Base-by-base conservation (phyloP, 2,329 filamentous ascomycete genomes). In the Colletotrichum chlorophyti region DNA sequence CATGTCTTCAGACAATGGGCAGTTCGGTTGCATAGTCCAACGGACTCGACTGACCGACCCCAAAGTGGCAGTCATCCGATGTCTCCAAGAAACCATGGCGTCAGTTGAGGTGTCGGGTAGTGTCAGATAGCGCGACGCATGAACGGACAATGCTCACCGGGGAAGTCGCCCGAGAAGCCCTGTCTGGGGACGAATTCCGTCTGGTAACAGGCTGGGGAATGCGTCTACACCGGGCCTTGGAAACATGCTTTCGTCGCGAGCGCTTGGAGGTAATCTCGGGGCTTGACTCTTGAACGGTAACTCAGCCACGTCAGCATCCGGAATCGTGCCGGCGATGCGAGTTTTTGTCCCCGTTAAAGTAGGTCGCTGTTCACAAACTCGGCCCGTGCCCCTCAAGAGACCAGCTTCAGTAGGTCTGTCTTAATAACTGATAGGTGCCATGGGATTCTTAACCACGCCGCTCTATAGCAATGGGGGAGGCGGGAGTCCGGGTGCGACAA, bases 291-390 rank as follows among this genome's bases (percentile, higher is more conserved):
- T 34, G 35, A 57, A 49, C 34, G 34, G 37, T 15, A 50, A 29
- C 43, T 57, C 51, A 60, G 57, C 51, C 43, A 57, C 51, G 37
- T 11, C 57, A 49, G 27, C 45, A 52, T n/a, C n/a, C n/a, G n/a
- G n/a, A n/a, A n/a, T n/a, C n/a, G n/a, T n/a, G n/a, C n/a, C n/a
- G n/a, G n/a, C n/a, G n/a, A n/a, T n/a, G n/a, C n/a, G n/a, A n/a
- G n/a, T n/a, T n/a, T n/a, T n/a, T n/a, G n/a, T n/a, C n/a, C n/a
- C n/a, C n/a, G n/a, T n/a, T n/a, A n/a, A n/a, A n/a, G n/a, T n/a
- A n/a, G n/a, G n/a, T n/a, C n/a, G n/a, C n/a, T n/a, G n/a, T n/a
- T n/a, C n/a, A n/a, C n/a, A n/a, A n/a, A n/a, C n/a, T n/a, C n/a
- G n/a, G n/a, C n/a, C n/a, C n/a, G n/a, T n/a, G n/a, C n/a, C n/a